Evolutionary conservation across 2,329 filamentous ascomycete species (phyloP).

Genomic region (Trichoderma semiorbis): DNA sequence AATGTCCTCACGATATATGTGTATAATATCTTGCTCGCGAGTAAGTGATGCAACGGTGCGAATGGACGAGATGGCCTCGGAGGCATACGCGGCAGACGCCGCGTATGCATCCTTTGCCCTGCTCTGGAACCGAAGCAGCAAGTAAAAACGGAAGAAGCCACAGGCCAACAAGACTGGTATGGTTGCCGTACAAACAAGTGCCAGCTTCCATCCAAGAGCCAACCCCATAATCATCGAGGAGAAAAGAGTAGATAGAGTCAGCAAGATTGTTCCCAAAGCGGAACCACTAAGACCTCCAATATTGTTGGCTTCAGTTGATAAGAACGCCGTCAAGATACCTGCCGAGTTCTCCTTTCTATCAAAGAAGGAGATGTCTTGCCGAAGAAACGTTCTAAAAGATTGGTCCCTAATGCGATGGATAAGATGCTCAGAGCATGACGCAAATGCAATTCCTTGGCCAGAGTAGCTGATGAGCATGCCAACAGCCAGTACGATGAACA

Average conservation of each 20-base stretch:
- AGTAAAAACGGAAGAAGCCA: slow-evolving; percentile 85
- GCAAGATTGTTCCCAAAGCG: slow-evolving; percentile 81
- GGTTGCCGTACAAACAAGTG: slow-evolving; percentile 74
- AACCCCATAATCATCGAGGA: slow-evolving; percentile 67
- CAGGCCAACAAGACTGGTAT: slow-evolving; percentile 75
- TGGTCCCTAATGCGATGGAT: slow-evolving; percentile 77
- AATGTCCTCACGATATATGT: slow-evolving; percentile 65
- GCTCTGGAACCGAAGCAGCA: slow-evolving; percentile 73
- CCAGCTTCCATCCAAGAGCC: slow-evolving; percentile 83
- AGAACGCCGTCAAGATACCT: slow-evolving; percentile 81
- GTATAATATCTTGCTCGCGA: slow-evolving; percentile 75
- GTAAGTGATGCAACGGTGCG: slow-evolving; percentile 90
- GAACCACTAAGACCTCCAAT: slow-evolving; percentile 83
- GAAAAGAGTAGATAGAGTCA: slow-evolving; percentile 75
- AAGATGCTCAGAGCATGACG: slow-evolving; percentile 80
- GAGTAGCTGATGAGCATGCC: slow-evolving; percentile 68
- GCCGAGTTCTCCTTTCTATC: slow-evolving; percentile 86
- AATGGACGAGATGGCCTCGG: slow-evolving; percentile 90
- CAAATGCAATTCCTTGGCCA: slow-evolving; percentile 70
- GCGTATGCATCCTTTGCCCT: slow-evolving; percentile 79
- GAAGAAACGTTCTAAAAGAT: slow-evolving; percentile 82
- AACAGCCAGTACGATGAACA: slow-evolving; percentile 82
- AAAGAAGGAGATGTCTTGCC: slow-evolving; percentile 91
- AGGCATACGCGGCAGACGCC: slow-evolving; percentile 79
- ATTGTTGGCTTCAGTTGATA: slow-evolving; percentile 86